These are phyloP conservation scores for Wickerhamiella nectarea DNA, from an alignment of 805 yeast species.

Conservation along the genomic window DNA sequence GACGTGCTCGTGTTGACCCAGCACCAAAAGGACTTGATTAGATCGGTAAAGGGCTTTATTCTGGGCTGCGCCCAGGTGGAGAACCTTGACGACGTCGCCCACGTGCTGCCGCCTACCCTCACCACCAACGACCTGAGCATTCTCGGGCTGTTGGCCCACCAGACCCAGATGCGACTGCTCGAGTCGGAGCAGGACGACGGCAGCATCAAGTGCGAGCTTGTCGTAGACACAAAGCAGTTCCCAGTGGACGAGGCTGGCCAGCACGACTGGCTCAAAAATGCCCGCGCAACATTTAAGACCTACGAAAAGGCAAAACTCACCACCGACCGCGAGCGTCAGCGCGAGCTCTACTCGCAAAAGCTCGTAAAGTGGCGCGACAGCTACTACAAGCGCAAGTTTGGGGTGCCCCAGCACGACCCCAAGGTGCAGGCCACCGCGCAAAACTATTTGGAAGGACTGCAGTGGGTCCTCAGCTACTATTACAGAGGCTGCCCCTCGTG, in stretches of 20 bases:
- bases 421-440: conserved; percentile 50
- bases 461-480: conserved; percentile 88
- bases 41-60: conserved; percentile 34
- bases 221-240: conserved; percentile 48
- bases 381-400: conserved; percentile 75
- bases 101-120: conserved; percentile 18
- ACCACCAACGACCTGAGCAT: conserved; percentile 16
- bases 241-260: conserved; percentile 47
- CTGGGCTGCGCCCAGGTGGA: conserved; percentile 22
- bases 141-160: conserved; percentile 20
- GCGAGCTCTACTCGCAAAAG: conserved; percentile 55
- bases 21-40: conserved; percentile 55
- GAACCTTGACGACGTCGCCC: conserved; percentile 10
- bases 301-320: conserved; percentile 24
- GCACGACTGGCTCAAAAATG: conserved; percentile 8
- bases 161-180: conserved; percentile 19
- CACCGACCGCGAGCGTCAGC: conserved; percentile 32
- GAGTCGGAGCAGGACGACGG: conserved; percentile 12
- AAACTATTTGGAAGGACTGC: conserved; percentile 80
- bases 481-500: conserved; percentile 98
- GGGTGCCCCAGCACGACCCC: conserved; percentile 44
- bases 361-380: conserved; percentile 70
- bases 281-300: conserved; percentile 26
- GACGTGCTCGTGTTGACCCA: conserved; percentile 43
- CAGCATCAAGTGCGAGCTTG: conserved; percentile 7